Evolutionary conservation across 352 stramenopile genomes (phyloP).

Genomic region (Globisporangium nodosum): DNA sequence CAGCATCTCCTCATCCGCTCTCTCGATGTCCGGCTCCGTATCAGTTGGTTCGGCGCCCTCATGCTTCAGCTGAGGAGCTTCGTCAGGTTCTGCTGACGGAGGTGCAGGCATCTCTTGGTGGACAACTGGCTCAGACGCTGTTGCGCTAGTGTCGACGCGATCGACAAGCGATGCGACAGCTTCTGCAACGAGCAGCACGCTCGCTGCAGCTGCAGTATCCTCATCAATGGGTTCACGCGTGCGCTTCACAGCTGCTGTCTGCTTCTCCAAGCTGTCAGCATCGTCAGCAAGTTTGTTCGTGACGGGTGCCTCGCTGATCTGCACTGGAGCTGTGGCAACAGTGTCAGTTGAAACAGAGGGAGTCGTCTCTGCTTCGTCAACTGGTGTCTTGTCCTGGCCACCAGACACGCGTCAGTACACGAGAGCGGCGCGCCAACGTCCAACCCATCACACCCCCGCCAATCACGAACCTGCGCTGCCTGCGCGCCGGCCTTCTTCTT

Average conservation of each 20-base stretch:
- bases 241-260: not conserved
- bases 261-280: not conserved
- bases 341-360: not conserved
- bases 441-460: not conserved
- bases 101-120: not conserved
- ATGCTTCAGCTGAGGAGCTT: not conserved
- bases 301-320: not conserved
- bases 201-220: not conserved
- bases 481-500: not conserved
- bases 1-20: not conserved
- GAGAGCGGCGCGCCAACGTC: not conserved
- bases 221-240: not conserved
- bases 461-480: not conserved
- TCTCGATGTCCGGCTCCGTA: not conserved
- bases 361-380: not conserved
- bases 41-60: not conserved
- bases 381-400: not conserved
- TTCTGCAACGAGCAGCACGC: not conserved
- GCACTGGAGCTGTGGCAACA: not conserved
- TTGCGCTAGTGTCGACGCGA: not conserved
- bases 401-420: not conserved
- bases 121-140: not conserved
- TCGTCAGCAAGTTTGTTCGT: not conserved
- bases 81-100: not conserved
- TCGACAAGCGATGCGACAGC: not conserved